Evolutionary conservation across 352 stramenopile genomes (phyloP).

Genomic region (Phytopythium boreale): DNA sequence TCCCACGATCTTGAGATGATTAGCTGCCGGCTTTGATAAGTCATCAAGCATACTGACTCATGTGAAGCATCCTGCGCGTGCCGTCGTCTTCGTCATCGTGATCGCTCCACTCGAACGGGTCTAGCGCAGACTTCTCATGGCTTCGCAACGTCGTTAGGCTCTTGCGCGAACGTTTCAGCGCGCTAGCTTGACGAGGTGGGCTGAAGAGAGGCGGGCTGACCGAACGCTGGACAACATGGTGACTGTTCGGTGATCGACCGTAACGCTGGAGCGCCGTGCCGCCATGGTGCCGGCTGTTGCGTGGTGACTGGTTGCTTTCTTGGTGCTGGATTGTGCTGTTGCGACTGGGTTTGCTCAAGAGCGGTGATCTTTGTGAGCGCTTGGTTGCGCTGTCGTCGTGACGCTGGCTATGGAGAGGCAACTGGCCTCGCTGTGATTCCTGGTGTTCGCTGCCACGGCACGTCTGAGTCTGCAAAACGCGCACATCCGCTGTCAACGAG

Average conservation of each 20-base stretch:
- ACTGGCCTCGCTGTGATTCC: background rate
- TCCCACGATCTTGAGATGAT: background rate
- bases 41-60: conserved; percentile 7
- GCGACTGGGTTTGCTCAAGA: background rate
- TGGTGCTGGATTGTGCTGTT: background rate
- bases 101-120: conserved; percentile 8
- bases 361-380: background rate
- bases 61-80: conserved; percentile 7
- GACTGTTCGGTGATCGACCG: background rate
- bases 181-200: background rate
- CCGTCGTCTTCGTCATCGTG: conserved; percentile 8
- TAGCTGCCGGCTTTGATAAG: background rate
- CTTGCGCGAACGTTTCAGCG: conserved; percentile 1
- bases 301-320: background rate
- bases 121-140: background rate
- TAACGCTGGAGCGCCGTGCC: background rate
- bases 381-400: background rate
- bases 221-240: no score
- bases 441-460: background rate
- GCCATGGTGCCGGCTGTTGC: background rate
- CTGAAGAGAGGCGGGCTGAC: background rate
- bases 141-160: background rate
- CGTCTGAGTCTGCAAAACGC: conserved; percentile 6
- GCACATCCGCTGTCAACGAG: conserved; percentile 18
- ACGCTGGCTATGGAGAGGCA: background rate